These are phyloP conservation scores for Lachnellula hyalina DNA, from an alignment of 2,329 filamentous ascomycete species.

Conservation along the genomic window DNA sequence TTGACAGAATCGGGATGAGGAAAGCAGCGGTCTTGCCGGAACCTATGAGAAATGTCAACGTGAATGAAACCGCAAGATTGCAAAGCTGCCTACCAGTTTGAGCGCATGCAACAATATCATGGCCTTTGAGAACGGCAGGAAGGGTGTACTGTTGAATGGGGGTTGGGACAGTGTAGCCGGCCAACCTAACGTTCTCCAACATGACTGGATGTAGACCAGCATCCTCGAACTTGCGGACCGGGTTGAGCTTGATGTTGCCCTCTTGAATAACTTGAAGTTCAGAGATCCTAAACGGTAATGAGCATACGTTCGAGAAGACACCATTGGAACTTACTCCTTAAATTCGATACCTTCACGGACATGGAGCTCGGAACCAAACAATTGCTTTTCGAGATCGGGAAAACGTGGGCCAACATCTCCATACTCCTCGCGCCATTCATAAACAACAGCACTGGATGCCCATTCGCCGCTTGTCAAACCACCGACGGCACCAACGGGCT, in stretches of 20 bases:
- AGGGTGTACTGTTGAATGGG: slow-evolving; percentile 84
- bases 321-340: slow-evolving; percentile 45
- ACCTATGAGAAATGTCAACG: slow-evolving; percentile 46
- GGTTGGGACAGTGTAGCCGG: slow-evolving; percentile 67
- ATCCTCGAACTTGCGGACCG: slow-evolving; percentile 58
- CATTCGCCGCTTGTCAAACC: slow-evolving; percentile 23
- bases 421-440: slow-evolving; percentile 80
- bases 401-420: slow-evolving; percentile 77
- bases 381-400: slow-evolving; percentile 63
- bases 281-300: slow-evolving; percentile 42
- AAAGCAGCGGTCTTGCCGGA: slow-evolving; percentile 97
- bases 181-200: slow-evolving; percentile 68
- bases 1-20: slow-evolving; percentile 80
- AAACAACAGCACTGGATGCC: slow-evolving; percentile 41
- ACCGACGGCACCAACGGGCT: slow-evolving; percentile 16
- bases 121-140: slow-evolving; percentile 68
- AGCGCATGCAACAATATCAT: slow-evolving; percentile 83
- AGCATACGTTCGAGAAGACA: slow-evolving; percentile 12
- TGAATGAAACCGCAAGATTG: slow-evolving; percentile 2
- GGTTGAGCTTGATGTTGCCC: slow-evolving; percentile 46
- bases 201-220: slow-evolving; percentile 84
- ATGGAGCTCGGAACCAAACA: slow-evolving; percentile 60
- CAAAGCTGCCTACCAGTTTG: slow-evolving; percentile 71
- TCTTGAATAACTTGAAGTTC: slow-evolving; percentile 53
- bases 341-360: slow-evolving; percentile 56